These are phyloP conservation scores for Arthrobotrys entomopaga DNA, from an alignment of 2,329 filamentous ascomycete genomes.

Conservation along the genomic window DNA sequence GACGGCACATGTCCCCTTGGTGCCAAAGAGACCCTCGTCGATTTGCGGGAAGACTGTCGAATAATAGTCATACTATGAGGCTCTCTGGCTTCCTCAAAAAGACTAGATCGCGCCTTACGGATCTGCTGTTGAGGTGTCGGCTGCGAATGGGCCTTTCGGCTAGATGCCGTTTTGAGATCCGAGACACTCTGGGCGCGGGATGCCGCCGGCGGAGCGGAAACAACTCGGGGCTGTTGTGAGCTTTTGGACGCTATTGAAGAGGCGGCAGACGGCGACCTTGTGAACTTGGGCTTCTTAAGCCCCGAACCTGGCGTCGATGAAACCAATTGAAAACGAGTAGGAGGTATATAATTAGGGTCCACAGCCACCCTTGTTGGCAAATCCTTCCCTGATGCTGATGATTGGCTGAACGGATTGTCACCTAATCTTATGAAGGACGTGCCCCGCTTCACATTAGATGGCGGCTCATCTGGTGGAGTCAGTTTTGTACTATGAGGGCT, in stretches of 20 bases:
- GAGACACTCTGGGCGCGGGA: constrained; percentile 32
- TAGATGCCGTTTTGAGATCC: constrained; percentile 31
- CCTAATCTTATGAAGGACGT: constrained; percentile 52
- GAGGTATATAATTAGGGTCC: constrained; percentile 51
- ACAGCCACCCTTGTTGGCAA: constrained; percentile 48
- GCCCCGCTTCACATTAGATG: constrained; percentile 30
- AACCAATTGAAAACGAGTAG: constrained; percentile 49
- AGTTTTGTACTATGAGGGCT: constrained; percentile 36
- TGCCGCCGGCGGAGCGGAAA: constrained; percentile 43
- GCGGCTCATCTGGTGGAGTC: constrained; percentile 42
- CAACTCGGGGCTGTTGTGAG: constrained; percentile 36
- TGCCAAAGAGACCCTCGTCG: constrained; percentile 48
- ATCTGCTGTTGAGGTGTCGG: constrained; percentile 47
- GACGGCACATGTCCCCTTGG: constrained; percentile 49
- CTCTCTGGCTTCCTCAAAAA: constrained; percentile 53
- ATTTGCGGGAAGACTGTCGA: constrained; percentile 51
- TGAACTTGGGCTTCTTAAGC: constrained; percentile 52
- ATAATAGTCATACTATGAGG: constrained; percentile 55
- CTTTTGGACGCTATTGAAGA: constrained; percentile 35
- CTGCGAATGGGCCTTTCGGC: constrained; percentile 29
- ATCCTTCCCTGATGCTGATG: constrained; percentile 48
- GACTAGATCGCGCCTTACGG: constrained; percentile 48
- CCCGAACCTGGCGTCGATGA: constrained; percentile 43
- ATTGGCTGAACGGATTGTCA: constrained; percentile 45
- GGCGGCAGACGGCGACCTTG: constrained; percentile 40